Base-by-base conservation (phyloP, 148 eudicot genomes). In the Camellia granthamiana region DNA sequence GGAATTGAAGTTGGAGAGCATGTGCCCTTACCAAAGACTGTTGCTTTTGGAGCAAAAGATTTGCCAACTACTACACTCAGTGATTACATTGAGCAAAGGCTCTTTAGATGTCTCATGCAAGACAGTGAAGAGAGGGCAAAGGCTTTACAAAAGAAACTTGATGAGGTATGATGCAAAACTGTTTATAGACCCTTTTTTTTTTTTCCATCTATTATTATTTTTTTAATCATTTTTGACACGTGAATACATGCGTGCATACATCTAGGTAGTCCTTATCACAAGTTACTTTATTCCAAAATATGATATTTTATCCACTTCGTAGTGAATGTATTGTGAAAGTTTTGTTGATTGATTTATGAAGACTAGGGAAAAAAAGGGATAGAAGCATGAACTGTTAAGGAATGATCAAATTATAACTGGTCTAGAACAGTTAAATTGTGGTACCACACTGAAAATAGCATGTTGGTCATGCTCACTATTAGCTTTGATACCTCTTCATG, bases 1-100 rank as follows among this genome's bases (percentile, higher is more conserved):
- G 93, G 91, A 58, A 81, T 95, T 1, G 84, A 86, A 86, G 60
- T 62, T 58, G 89, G 88, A 77, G 67, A 84, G 56, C 81, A 84
- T 64, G 78, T 67, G 69, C 89, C 94, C 69, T 76, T 86, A 68
- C 85, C 89, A 73, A 83, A 79, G 64, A 83, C 85, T 73, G 80
- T 86, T 87, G 84, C 87, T 79, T 83, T 90, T 83, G 88, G 87
- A 80, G 98, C 97, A 60, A 83, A 83, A 77, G 89, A 90, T 81
- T 90, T 95, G 63, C 97, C 92, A 38, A 82, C 84, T 15, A 88
- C 94, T 30, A 80, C 73, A 80, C 96, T 95, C 58, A 90, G 98
- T 88, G 91, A 92, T 84, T 91, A 92, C 85, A 89, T 95, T 77
- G 97, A 95, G 83, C 52, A 83, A 84, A 88, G 97, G 79, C 92